A percentile compares a stretch with the other conserved stretches of the same genome.
phyloP scores from a whole-genome alignment of 768 basidiomycete species.

The Plicaturopsis crispa region DNA sequence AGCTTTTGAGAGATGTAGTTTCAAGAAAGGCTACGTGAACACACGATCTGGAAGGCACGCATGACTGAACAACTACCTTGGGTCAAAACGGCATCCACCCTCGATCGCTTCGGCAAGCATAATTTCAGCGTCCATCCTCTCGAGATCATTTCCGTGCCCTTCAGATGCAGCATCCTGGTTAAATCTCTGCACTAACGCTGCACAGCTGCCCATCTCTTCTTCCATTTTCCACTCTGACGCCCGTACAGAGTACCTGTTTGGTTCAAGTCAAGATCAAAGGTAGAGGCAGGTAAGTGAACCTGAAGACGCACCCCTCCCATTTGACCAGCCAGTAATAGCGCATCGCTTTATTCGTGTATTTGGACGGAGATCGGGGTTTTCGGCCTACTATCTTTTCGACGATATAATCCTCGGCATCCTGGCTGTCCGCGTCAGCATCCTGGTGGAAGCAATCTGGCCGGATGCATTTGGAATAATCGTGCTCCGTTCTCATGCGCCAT shows the following conservation, averaged over 20 bases:
- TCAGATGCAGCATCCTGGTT: background rate
- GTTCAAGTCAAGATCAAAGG: background rate
- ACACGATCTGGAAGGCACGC: background rate
- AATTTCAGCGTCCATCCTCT: background rate
- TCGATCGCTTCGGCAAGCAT: background rate
- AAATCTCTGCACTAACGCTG: background rate
- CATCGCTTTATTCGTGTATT: background rate
- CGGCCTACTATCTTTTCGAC: background rate
- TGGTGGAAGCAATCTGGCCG: background rate
- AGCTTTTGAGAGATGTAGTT: no score
- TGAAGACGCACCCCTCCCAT: background rate
- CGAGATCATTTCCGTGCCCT: background rate
- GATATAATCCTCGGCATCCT: background rate
- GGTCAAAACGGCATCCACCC: background rate
- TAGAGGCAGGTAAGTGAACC: background rate
- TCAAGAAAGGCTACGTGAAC: background rate
- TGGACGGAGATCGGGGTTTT: background rate
- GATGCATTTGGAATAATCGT: background rate
- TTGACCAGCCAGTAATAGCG: background rate
- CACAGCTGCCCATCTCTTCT: background rate
- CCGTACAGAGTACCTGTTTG: background rate
- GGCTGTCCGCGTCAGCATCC: background rate
- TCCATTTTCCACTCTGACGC: background rate
- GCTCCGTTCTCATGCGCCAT: background rate
- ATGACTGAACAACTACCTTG: background rate